Conservation (phyloP, 257 asterid species). For the Orobanche coerulescens region DNA sequence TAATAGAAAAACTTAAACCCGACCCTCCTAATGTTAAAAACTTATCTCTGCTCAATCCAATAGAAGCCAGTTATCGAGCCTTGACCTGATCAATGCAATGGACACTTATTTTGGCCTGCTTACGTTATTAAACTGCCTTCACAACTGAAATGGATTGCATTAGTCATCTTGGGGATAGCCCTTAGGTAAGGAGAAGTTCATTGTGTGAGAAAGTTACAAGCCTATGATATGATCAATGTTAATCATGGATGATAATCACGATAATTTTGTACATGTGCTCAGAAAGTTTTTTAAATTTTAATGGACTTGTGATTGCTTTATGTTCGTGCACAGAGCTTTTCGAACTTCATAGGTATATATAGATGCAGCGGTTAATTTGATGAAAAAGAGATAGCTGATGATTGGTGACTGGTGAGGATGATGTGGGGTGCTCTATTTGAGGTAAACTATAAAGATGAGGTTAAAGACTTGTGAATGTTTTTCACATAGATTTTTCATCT, state of each 20-base stretch:
- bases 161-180: neutral
- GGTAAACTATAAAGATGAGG: neutral
- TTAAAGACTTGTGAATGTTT: neutral
- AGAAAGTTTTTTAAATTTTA: slow-evolving; percentile 9
- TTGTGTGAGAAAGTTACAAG: neutral
- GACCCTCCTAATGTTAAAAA: neutral
- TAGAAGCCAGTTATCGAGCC: neutral
- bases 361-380: neutral
- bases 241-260: slow-evolving; percentile 6
- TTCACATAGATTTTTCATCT: neutral
- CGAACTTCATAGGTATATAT: too few species aligned
- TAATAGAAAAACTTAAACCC: neutral
- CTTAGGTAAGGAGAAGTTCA: slow-evolving; percentile 2
- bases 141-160: neutral
- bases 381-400: neutral
- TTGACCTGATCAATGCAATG: neutral
- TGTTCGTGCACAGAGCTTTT: too few species aligned
- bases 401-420: neutral
- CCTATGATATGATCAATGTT: neutral
- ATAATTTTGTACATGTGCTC: neutral
- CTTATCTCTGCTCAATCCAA: neutral
- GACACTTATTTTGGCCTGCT: neutral
- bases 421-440: neutral
- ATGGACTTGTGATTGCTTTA: neutral
- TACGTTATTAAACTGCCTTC: neutral